Percentiles rank a stretch among this genome's conserved stretches.
phyloP scores from a whole-genome alignment of 1,284 basidiomycete species.

The Stereum hirsutum region DNA sequence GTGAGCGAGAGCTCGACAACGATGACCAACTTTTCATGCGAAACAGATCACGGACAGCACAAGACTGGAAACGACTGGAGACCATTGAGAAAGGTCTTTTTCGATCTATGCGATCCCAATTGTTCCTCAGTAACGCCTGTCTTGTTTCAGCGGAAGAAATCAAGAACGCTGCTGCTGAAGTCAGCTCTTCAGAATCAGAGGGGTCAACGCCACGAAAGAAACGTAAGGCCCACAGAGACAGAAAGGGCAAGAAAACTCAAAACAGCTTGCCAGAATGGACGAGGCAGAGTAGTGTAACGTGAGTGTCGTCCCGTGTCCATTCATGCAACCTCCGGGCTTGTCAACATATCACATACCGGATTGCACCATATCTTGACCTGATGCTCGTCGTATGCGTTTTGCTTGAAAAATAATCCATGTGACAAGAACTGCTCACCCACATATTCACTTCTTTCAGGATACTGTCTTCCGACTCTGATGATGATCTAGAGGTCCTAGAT shows the following conservation, averaged over 20 bases:
- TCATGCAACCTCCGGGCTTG: neutral
- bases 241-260: slow-evolving; percentile 2
- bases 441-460: slow-evolving; percentile 8
- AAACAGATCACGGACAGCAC: slow-evolving; percentile 42
- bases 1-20: slow-evolving; percentile 27
- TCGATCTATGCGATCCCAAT: no score
- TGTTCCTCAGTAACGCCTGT: no score
- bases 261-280: slow-evolving; percentile 14
- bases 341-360: neutral
- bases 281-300: slow-evolving; percentile 11
- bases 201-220: slow-evolving; percentile 8
- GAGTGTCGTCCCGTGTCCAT: slow-evolving; percentile 5
- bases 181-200: slow-evolving; percentile 7
- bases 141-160: no score
- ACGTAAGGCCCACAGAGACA: slow-evolving; percentile 6
- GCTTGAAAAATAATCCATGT: no score
- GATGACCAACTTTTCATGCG: slow-evolving; percentile 60
- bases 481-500: slow-evolving; percentile 28
- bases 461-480: slow-evolving; percentile 40
- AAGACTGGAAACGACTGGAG: slow-evolving; percentile 49
- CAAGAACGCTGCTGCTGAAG: neutral
- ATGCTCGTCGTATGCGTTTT: no score
- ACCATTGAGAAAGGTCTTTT: slow-evolving; percentile 47
- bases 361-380: neutral
- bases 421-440: no score